Base-by-base conservation (phyloP, 2,329 filamentous ascomycete genomes). In the Eutypa lata region DNA sequence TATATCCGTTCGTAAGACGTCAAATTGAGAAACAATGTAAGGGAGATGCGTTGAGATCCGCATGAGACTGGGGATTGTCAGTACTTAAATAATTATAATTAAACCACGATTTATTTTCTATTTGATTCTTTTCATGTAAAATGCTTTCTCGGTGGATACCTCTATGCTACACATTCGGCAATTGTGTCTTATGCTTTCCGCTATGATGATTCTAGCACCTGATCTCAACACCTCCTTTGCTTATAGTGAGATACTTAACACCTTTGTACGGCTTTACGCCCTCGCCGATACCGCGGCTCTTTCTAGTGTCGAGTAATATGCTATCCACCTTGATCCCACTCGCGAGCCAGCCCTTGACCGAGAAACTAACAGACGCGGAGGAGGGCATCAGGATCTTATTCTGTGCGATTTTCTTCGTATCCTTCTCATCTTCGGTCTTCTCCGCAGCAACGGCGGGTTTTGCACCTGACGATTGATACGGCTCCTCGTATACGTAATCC, bases 231-330 rank as follows among this genome's bases (percentile, higher is more conserved):
- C 84, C 84, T 14, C 80, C 79, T 57, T 83, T 83, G 64, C 84
- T 87, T 47, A 87, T 76, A 16, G 92, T 97, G 62, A 99, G 70
- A 71, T 99, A 99, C 73, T 99, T 99, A 60, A 99, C 94, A 1
- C 94, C 94, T 74, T 97, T 99, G 73, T 96, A 97, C 22, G 94
- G 94, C 73, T 91, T 95, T 38, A 97, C 85, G 2, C 89, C 85
- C 60, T 96, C 91, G 0, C 91, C 91, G 45, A 99, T 65, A 0
- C 94, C 94, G 53, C 87, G 83, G 70, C 90, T 96, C 73, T 87
- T 91, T 68, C 89, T 87, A n/a, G 83, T 77, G 67, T 91, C 79
- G 61, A 91, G 70, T 65, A 84, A 66, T 65, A 91, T 81, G 70
- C 83, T 86, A 60, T 88, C 85, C 28, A 88, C 79, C 67, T 80